Percentiles rank a stretch among this genome's conserved stretches.
Evolutionary conservation across 805 yeast genomes (phyloP).

Genomic region (Saturnispora zaruensis): DNA sequence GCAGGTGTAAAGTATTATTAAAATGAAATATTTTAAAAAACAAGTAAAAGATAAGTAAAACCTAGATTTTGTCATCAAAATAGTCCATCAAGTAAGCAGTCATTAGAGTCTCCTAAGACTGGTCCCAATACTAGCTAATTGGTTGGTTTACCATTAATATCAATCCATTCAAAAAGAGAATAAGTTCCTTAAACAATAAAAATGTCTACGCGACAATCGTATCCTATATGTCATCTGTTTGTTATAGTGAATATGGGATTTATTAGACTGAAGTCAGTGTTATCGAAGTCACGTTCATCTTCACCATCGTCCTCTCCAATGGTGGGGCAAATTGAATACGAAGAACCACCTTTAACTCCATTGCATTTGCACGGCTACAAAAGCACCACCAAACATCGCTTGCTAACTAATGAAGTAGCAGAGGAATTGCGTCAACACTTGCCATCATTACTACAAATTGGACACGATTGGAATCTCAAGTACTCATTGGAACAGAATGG

Average conservation of each 20-base stretch:
- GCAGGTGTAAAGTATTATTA: no score
- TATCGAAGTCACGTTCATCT: slow-evolving; percentile 3
- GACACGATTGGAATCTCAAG: slow-evolving; percentile 65
- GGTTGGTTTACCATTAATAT: no score
- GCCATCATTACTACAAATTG: slow-evolving; percentile 73
- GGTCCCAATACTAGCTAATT: no score
- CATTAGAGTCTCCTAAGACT: no score
- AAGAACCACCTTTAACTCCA: slow-evolving; percentile 44
- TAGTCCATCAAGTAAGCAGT: no score
- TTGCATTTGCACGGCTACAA: slow-evolving; percentile 54
- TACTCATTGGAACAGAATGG: slow-evolving; percentile 94
- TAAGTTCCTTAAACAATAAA: neutral
- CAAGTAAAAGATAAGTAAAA: no score
- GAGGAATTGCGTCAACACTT: slow-evolving; percentile 63
- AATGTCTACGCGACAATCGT: neutral
- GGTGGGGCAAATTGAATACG: neutral
- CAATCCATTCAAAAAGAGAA: no score
- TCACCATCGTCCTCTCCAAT: slow-evolving; percentile 2
- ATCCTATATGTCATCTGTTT: neutral
- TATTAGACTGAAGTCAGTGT: slow-evolving; percentile 4
- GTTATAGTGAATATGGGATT: slow-evolving; percentile 1
- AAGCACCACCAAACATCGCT: slow-evolving; percentile 44
- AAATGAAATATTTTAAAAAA: no score
- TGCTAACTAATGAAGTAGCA: slow-evolving; percentile 53
- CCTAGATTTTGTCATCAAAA: no score